These are phyloP conservation scores for Trichophaea hybrida DNA, from an alignment of 2,329 filamentous ascomycete genomes.

Conservation along the genomic window DNA sequence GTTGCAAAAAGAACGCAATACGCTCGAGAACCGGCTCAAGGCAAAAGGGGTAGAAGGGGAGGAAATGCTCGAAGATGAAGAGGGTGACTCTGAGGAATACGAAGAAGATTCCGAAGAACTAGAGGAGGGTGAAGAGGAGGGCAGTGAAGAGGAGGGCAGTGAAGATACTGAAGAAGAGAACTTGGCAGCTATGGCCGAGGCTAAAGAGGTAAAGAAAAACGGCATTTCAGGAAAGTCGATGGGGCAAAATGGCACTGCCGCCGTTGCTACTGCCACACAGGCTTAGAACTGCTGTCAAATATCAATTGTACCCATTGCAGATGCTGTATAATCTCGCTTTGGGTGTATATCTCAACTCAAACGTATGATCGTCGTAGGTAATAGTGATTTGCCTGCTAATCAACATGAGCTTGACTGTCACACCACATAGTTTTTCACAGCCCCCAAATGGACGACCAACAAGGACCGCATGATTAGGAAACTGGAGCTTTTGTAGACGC, in stretches of 20 bases:
- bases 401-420: too few relatives aligned
- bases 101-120: slow-evolving; percentile 46
- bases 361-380: too few relatives aligned
- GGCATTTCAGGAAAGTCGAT: slow-evolving; percentile 6
- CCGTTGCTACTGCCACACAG: background rate
- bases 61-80: slow-evolving; percentile 37
- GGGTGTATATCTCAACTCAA: too few relatives aligned
- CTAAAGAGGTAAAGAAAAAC: slow-evolving; percentile 9
- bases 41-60: slow-evolving; percentile 39
- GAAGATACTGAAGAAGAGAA: slow-evolving; percentile 7
- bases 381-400: too few relatives aligned
- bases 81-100: slow-evolving; percentile 44
- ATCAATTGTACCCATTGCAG: too few relatives aligned
- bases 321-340: too few relatives aligned
- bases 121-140: slow-evolving; percentile 35
- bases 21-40: slow-evolving; percentile 47
- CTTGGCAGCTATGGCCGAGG: background rate
- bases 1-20: slow-evolving; percentile 88
- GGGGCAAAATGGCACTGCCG: slow-evolving; percentile 3
- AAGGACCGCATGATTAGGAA: too few relatives aligned
- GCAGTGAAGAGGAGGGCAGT: slow-evolving; percentile 9
- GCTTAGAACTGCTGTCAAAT: background rate
- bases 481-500: too few relatives aligned
- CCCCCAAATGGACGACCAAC: too few relatives aligned
- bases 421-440: too few relatives aligned